A percentile compares a stretch with the other conserved stretches of the same genome.
phyloP scores from a whole-genome alignment of 768 basidiomycete genomes.

The Sarcodon sp. region DNA sequence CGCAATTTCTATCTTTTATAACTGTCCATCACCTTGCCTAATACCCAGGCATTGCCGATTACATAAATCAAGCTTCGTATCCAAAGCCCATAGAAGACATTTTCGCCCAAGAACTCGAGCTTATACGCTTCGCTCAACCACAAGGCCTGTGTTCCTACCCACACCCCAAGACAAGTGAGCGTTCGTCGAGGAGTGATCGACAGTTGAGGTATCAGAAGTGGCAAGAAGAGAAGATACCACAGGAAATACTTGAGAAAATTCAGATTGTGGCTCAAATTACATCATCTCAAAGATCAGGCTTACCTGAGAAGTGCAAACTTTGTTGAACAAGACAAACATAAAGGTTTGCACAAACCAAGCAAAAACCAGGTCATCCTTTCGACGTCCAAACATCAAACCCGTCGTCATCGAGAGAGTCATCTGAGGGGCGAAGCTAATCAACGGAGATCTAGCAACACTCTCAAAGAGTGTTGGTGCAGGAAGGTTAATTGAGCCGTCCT shows the following conservation, averaged over 20 bases:
- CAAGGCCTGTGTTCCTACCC: conserved; percentile 70
- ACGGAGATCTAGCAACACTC: conserved; percentile 49
- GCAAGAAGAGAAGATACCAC: conserved; percentile 89
- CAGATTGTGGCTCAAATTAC: background rate
- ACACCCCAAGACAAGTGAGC: conserved; percentile 34
- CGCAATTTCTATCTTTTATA: conserved; percentile 15
- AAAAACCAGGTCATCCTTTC: conserved; percentile 51
- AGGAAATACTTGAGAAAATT: conserved; percentile 68
- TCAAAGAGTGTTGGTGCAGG: conserved; percentile 21
- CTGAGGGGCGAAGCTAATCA: conserved; percentile 79
- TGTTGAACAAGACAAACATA: conserved; percentile 91
- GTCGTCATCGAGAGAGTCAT: conserved; percentile 56
- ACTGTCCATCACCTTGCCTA: conserved; percentile 46
- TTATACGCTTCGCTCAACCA: conserved; percentile 90
- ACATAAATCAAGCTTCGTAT: conserved; percentile 63
- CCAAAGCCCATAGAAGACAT: conserved; percentile 74
- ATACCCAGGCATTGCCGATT: conserved; percentile 67
- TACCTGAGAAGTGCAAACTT: conserved; percentile 96
- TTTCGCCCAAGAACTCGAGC: conserved; percentile 75
- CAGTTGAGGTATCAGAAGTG: conserved; percentile 64
- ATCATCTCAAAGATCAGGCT: conserved; percentile 7
- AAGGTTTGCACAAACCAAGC: conserved; percentile 89
- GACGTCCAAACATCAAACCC: conserved; percentile 60
- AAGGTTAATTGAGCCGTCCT: conserved; percentile 8
- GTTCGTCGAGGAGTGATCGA: conserved; percentile 32